Conservation (phyloP, 2,329 filamentous ascomycete genomes). For the Aspergillus arachidicola region DNA sequence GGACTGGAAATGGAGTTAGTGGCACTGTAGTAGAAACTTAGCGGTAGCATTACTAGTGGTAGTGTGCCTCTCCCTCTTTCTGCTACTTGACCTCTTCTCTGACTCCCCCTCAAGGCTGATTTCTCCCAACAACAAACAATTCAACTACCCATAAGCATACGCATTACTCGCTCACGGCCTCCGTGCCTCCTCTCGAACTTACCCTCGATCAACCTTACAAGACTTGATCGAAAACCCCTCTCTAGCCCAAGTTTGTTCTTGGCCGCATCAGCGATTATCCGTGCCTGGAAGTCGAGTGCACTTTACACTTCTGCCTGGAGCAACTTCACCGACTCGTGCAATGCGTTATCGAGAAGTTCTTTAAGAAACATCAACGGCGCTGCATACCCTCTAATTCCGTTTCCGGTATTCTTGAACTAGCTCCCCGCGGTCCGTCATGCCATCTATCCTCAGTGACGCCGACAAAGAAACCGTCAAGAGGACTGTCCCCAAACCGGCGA, state of each 20-base stretch:
- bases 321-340: conserved; percentile 16
- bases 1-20: conserved; percentile 2
- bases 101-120: conserved; percentile 3
- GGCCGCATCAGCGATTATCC: conserved; percentile 13
- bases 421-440: conserved; percentile 43
- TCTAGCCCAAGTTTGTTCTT: conserved; percentile 9
- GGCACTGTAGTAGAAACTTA: neutral
- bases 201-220: neutral
- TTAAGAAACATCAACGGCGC: conserved; percentile 11
- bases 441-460: conserved; percentile 78
- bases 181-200: neutral
- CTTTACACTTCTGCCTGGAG: conserved; percentile 12
- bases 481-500: conserved; percentile 86
- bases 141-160: neutral
- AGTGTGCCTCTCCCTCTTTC: conserved; percentile 2
- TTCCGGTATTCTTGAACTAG: conserved; percentile 15
- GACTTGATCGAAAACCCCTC: neutral
- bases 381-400: conserved; percentile 21
- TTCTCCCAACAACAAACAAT: neutral
- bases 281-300: conserved; percentile 18
- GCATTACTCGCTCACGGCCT: neutral
- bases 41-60: neutral
- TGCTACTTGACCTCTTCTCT: conserved; percentile 14
- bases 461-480: conserved; percentile 97
- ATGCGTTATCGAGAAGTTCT: conserved; percentile 18